Conservation (phyloP, 257 asterid genomes). For the Plantago elongata region DNA sequence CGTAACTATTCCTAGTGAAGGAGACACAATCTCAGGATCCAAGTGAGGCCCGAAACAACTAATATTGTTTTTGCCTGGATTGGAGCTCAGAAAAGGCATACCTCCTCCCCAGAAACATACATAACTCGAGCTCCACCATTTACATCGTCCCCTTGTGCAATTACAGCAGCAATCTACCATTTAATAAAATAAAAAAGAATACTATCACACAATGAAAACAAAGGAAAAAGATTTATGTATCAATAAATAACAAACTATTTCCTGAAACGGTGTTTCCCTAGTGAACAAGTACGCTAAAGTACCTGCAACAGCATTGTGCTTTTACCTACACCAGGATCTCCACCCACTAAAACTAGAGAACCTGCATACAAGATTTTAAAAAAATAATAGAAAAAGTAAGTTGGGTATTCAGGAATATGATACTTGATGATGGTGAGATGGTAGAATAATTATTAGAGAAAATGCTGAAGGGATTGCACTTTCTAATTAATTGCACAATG, state of each 20-base stretch:
- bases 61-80: too few species aligned
- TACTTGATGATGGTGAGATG: not conserved
- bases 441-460: not conserved
- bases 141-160: conserved; percentile 52
- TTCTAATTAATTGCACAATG: not conserved
- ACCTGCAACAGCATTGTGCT: conserved; percentile 94
- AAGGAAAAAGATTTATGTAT: not conserved
- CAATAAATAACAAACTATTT: not conserved
- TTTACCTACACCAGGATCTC: conserved; percentile 99
- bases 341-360: conserved; percentile 86
- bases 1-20: not conserved
- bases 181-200: conserved; percentile 25
- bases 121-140: conserved; percentile 57
- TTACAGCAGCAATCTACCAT: conserved; percentile 76
- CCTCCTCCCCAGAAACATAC: conserved; percentile 99
- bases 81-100: conserved; percentile 14
- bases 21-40: not conserved
- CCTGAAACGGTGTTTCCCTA: conserved; percentile 2
- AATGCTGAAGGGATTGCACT: conserved; percentile 7
- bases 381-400: not conserved
- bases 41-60: too few species aligned
- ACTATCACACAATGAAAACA: not conserved
- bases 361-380: conserved; percentile 34
- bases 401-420: conserved; percentile 5
- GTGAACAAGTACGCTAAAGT: conserved; percentile 19